Evolutionary conservation across 1,284 basidiomycete species (phyloP).

Genomic region (Puccinia triticina): DNA sequence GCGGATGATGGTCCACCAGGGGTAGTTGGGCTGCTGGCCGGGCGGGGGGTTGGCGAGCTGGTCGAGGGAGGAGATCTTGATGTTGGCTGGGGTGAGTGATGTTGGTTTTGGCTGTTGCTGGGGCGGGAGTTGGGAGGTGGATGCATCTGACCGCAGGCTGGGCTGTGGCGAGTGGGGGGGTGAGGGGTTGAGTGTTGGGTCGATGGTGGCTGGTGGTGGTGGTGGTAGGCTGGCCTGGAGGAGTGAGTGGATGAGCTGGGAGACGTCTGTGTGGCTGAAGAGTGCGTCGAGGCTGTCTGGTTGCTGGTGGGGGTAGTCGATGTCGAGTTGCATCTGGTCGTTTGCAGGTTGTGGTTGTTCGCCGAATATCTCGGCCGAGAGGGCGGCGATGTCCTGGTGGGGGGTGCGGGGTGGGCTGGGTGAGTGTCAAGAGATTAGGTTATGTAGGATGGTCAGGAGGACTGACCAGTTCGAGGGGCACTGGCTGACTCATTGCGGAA

Average conservation of each 20-base stretch:
- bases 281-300: neutral
- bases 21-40: constrained; percentile 52
- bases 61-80: constrained; percentile 45
- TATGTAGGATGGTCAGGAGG: no score
- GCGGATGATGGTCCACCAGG: constrained; percentile 51
- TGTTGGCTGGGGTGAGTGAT: constrained; percentile 13
- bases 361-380: constrained; percentile 19
- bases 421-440: neutral
- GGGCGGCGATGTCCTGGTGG: neutral
- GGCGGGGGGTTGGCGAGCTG: constrained; percentile 47
- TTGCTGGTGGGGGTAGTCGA: neutral
- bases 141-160: constrained; percentile 22
- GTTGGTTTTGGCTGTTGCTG: no score
- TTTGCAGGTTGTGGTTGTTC: neutral
- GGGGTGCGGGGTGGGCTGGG: no score
- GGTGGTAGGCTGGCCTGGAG: neutral
- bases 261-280: constrained; percentile 3
- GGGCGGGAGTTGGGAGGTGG: constrained; percentile 15
- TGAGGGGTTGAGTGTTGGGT: constrained; percentile 15
- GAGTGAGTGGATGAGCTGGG: constrained; percentile 8
- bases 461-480: no score
- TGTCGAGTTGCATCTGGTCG: neutral
- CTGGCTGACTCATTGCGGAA: no score
- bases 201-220: neutral
- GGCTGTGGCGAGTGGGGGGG: constrained; percentile 6